These are phyloP conservation scores for Mycena chlorophos DNA, from an alignment of 768 basidiomycete species.

Conservation along the genomic window DNA sequence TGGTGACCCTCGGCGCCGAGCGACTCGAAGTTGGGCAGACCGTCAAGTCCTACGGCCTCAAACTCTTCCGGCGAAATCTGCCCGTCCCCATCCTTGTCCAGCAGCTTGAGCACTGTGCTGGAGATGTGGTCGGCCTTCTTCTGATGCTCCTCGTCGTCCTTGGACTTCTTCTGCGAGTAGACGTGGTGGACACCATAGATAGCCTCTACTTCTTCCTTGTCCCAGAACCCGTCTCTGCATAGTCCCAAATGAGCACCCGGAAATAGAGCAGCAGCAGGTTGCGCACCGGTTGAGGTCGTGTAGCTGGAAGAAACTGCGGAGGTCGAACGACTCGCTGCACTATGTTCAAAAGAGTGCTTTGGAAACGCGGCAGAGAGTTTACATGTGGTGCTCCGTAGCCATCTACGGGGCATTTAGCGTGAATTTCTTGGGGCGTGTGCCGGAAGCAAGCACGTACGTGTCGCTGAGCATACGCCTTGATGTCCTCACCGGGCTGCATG, in stretches of 20 bases:
- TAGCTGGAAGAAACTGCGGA: conserved; percentile 88
- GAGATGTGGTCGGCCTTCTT: conserved; percentile 81
- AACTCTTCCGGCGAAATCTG: conserved; percentile 71
- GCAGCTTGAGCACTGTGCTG: conserved; percentile 58
- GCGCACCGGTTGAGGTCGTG: conserved; percentile 87
- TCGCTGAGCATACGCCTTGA: conserved; percentile 81
- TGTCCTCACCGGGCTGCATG: conserved; percentile 59
- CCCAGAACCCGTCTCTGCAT: conserved; percentile 76
- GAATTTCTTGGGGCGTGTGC: conserved; percentile 8
- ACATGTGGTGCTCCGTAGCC: conserved; percentile 89
- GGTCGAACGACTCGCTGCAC: conserved; percentile 78
- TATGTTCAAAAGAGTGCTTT: conserved; percentile 7
- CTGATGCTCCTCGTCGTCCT: conserved; percentile 78
- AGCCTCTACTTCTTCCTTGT: conserved; percentile 87
- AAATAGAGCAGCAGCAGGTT: not conserved
- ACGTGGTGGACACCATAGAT: conserved; percentile 96
- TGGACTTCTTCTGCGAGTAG: conserved; percentile 80
- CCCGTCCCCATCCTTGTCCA: conserved; percentile 80
- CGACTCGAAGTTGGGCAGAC: conserved; percentile 79
- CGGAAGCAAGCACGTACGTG: conserved; percentile 66
- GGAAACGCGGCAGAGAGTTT: conserved; percentile 21
- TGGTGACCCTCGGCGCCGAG: conserved; percentile 92
- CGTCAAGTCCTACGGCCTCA: conserved; percentile 65
- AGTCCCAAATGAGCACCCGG: not conserved
- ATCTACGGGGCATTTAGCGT: conserved; percentile 51